Evolutionary conservation across 352 stramenopile species (phyloP), one percentile per base, ranked within the genome.

Genomic region (Poterioochromonas sp.): DNA sequence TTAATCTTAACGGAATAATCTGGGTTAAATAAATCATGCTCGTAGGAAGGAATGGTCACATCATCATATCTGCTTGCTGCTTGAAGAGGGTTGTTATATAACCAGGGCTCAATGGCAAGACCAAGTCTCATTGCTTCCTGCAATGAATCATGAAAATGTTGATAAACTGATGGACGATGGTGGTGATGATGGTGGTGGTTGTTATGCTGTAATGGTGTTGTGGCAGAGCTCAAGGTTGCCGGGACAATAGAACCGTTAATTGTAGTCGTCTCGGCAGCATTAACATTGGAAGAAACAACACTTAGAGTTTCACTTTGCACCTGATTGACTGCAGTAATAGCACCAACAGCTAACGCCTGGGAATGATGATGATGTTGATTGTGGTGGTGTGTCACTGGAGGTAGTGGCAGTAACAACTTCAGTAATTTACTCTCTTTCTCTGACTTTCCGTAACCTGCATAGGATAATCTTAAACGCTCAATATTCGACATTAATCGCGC

Each of bases 71-170:
- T 12, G 26, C 8, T 35, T 26, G 62, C 34, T 26, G 62, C 8
- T 41, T 71, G 39, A n/a, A 71, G 41, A 29, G 62, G 62, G 41
- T 71, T 71, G 15, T 26, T 71, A 71, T 71, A 44, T 47, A 71
- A 71, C 2, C 11, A 71, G 32, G 62, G 62, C 12, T 71, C 62
- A 8, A 47, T 47, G 39, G 15, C 8, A 29, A 71, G 11, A 44
- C 62, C 62, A 5, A 44, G 2, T 26, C 62, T 11, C 12, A 26
- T 47, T 15, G 20, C 8, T 47, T 71, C 62, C 5, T 41, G 12
- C 12, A 12, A 68, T 39, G 58, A 15, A 37, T 68, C 58, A 18
- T 26, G 58, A 26, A 68, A 68, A 5, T 37, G 29, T 68, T 68
- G 58, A 11, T 29, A 68, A 26, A 68, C 58, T 15, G 26, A 32